Evolutionary conservation across 805 yeast genomes (phyloP).

Genomic region (Vanderwaltozyma verrucispora): DNA sequence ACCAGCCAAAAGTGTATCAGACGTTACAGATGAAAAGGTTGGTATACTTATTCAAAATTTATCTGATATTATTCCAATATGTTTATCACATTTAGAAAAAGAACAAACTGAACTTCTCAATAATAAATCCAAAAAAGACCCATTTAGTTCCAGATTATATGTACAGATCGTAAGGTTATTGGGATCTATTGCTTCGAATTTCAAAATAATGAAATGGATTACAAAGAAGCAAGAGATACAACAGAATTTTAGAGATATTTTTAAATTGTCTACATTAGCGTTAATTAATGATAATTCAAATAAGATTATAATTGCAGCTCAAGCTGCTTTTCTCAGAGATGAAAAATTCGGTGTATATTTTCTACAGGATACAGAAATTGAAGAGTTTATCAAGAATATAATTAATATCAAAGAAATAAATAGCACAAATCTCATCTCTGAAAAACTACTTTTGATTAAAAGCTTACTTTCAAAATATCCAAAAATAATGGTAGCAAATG

Average conservation of each 20-base stretch:
- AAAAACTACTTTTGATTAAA: constrained; percentile 17
- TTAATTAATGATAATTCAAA: constrained; percentile 16
- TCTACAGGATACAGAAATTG: constrained; percentile 8
- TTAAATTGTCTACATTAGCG: constrained; percentile 10
- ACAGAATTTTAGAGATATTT: constrained; percentile 10
- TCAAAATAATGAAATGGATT: constrained; percentile 13
- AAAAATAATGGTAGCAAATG: constrained; percentile 12
- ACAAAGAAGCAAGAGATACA: constrained; percentile 6
- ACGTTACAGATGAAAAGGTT: constrained; percentile 11
- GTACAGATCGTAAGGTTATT: constrained; percentile 24
- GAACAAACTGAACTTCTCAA: constrained; percentile 13
- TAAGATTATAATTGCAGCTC: constrained; percentile 20
- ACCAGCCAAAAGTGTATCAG: constrained; percentile 2
- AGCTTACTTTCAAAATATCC: constrained; percentile 17
- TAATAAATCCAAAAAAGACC: constrained; percentile 13
- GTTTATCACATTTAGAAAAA: constrained; percentile 9
- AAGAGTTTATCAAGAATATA: constrained; percentile 8
- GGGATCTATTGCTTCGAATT: constrained; percentile 16
- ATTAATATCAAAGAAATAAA: constrained; percentile 16
- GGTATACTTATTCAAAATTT: constrained; percentile 12
- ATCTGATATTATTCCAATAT: constrained; percentile 6
- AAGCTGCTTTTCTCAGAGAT: constrained; percentile 18
- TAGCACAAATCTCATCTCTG: constrained; percentile 19
- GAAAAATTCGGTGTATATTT: constrained; percentile 17
- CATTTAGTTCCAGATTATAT: constrained; percentile 22